Conservation (phyloP, 1,139 yeast genomes). For the Lodderomyces margitis region DNA sequence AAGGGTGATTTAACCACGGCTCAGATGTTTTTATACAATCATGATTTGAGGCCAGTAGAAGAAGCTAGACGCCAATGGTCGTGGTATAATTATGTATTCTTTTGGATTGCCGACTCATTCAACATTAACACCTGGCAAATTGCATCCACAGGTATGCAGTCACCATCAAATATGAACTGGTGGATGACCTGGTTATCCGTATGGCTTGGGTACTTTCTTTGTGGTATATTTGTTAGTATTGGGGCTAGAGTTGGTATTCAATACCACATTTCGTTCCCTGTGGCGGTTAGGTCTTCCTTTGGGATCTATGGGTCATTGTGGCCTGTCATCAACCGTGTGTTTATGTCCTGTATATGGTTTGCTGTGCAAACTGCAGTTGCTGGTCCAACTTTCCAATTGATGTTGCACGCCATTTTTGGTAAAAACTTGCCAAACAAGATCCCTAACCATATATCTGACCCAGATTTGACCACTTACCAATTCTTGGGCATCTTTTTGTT, state of each 20-base stretch:
- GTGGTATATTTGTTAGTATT: slow-evolving; percentile 60
- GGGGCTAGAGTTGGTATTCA: slow-evolving; percentile 71
- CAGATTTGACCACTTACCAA: slow-evolving; percentile 56
- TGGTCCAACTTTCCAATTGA: slow-evolving; percentile 74
- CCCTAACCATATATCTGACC: slow-evolving; percentile 52
- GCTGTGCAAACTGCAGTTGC: slow-evolving; percentile 83
- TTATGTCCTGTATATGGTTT: slow-evolving; percentile 83
- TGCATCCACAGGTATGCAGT: slow-evolving; percentile 75
- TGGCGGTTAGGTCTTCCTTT: slow-evolving; percentile 68
- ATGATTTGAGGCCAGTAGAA: slow-evolving; percentile 77
- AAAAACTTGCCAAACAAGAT: slow-evolving; percentile 45
- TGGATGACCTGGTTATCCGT: slow-evolving; percentile 89
- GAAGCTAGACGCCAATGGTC: slow-evolving; percentile 68
- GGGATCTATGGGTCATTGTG: slow-evolving; percentile 78
- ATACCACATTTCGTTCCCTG: slow-evolving; percentile 79
- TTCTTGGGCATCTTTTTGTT: slow-evolving; percentile 75
- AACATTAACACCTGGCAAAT: slow-evolving; percentile 90
- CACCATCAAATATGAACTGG: slow-evolving; percentile 60
- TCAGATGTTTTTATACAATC: slow-evolving; percentile 64
- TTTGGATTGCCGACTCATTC: slow-evolving; percentile 87
- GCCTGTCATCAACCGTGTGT: slow-evolving; percentile 79
- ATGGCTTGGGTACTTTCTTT: slow-evolving; percentile 67
- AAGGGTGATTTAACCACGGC: slow-evolving; percentile 35
- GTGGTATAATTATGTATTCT: slow-evolving; percentile 74
- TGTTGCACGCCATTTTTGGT: slow-evolving; percentile 68